Evolutionary conservation across 257 asterid species (phyloP), one percentile per base, ranked within the genome.

Genomic region (Paulownia fortunei): DNA sequence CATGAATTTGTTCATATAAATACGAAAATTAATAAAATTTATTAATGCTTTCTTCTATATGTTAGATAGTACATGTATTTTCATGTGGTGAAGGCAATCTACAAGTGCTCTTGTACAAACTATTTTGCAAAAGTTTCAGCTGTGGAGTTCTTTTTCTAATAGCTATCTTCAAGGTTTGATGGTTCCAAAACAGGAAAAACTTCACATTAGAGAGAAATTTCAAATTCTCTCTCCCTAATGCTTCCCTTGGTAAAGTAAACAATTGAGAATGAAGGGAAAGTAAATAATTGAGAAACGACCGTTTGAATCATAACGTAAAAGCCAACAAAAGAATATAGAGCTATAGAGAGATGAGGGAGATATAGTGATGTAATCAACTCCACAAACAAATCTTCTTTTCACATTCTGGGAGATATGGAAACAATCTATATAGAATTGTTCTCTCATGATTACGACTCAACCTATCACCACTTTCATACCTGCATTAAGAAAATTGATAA

Each of bases 371-470:
- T 88, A 79, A 80, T 93, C 91, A 72, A 91, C 81, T 81, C 98
- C 98, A 65, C 65, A 51, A 78, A 26, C 98, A 97, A 21, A 93
- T 89, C 86, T 93, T 93, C 81, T 79, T 75, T 64, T 88, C 89
- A 76, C 73, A 81, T 66, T 89, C 90, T 2, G 98, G 98, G 89
- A 91, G 98, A 84, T 88, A 74, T 13, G 93, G 96, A 51, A 86
- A 97, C 87, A 94, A 75, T 86, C 94, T 92, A 60, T 89, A 91
- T 63, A 91, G 58, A 82, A 94, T 87, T 64, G 87, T 83, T 79
- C 81, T 88, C 88, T 92, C 91, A 70, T 94, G 98, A 47, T 89
- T 93, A 13, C 90, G 90, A 72, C 91, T 92, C 89, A 92, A 84
- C 72, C 86, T 84, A 81, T 89, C 93, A 61, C 97, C 98, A 76